Base-by-base conservation (phyloP, 768 basidiomycete species). In the Jaapia argillacea region DNA sequence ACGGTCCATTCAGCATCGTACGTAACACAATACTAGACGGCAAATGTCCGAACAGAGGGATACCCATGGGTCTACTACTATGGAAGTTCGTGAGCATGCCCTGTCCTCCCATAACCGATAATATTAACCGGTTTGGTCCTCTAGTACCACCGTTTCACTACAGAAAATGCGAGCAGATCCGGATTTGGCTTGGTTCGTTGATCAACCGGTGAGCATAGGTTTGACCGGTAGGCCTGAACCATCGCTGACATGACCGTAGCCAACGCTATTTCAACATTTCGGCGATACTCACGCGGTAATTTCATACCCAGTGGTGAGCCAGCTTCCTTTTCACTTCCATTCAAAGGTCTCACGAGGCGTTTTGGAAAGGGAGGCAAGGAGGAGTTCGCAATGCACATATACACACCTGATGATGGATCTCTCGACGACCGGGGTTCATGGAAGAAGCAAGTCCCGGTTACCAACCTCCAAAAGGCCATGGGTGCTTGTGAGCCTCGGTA, bases 1-100 rank as follows among this genome's bases (percentile, higher is more conserved):
- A 65, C 40, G 64, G 65, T 36, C n/a, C 36, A 10, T 43, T 25
- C 13, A 35, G 33, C 36, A 33, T 33, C 10, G 10, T 16, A 33
- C 28, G 28, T 10, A 16, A 33, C 10, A 10, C 16, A 16, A 10
- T 33, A 10, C 10, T 16, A 10, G 28, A 16, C 16, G 28, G 28
- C 28, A 10, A 33, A 33, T 33, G 10, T 16, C 16, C 16, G 28
- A 33, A 33, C 28, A 16, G 28, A n/a, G n/a, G n/a, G n/a, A n/a
- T n/a, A n/a, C n/a, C n/a, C n/a, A n/a, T n/a, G n/a, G n/a, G n/a
- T n/a, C n/a, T n/a, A n/a, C n/a, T n/a, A n/a, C n/a, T n/a, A n/a
- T n/a, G n/a, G n/a, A n/a, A n/a, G n/a, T n/a, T n/a, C n/a, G n/a
- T n/a, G n/a, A n/a, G n/a, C n/a, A n/a, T n/a, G n/a, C n/a, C n/a